A percentile compares a stretch with the other conserved stretches of the same genome.
Conservation (phyloP, 805 yeast genomes). For the Zygotorulaspora danielsina region DNA sequence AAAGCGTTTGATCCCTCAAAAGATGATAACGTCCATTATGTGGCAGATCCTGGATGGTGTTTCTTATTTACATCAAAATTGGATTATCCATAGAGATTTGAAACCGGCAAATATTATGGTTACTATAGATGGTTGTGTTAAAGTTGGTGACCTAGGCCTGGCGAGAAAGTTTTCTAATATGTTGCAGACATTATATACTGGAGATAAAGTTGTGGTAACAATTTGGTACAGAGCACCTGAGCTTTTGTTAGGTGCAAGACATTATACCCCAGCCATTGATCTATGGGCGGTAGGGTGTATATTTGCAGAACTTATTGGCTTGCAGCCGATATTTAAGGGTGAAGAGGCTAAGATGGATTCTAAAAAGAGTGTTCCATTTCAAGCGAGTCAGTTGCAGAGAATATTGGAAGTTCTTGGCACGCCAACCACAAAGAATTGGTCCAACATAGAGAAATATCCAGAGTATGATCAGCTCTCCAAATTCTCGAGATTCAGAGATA, state of each 20-base stretch:
- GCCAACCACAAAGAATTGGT: conserved; percentile 78
- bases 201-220: conserved; percentile 94
- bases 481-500: conserved; percentile 52
- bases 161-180: conserved; percentile 87
- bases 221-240: conserved; percentile 98
- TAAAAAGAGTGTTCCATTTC: conserved; percentile 90
- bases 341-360: conserved; percentile 96
- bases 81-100: conserved; percentile 93
- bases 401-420: conserved; percentile 92
- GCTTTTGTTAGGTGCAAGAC: conserved; percentile 81
- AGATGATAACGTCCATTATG: conserved; percentile 74
- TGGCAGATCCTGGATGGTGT: conserved; percentile 95
- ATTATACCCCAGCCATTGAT: conserved; percentile 89
- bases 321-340: conserved; percentile 93
- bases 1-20: conserved; percentile 67
- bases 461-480: conserved; percentile 66
- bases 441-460: conserved; percentile 72
- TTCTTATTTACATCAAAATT: conserved; percentile 85
- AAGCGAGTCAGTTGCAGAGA: conserved; percentile 84
- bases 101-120: conserved; percentile 99
- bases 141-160: conserved; percentile 91
- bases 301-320: conserved; percentile 80
- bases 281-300: conserved; percentile 96
- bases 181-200: conserved; percentile 78
- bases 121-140: conserved; percentile 80